Evolutionary conservation across 1,284 basidiomycete species (phyloP), one percentile per base, ranked within the genome.

Genomic region (Ustilago tritici): DNA sequence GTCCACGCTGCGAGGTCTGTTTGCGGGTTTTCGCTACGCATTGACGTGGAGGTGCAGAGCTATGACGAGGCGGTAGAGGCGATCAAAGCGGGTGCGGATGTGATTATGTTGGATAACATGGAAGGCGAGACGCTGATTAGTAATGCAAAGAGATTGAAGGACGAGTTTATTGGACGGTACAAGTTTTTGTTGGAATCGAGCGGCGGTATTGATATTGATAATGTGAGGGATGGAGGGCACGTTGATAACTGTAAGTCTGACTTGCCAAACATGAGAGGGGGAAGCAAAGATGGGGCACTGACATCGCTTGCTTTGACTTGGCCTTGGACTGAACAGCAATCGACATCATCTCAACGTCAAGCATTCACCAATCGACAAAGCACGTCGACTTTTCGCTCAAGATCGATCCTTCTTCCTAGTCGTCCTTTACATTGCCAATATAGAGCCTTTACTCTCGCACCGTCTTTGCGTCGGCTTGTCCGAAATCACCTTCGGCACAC

Each of bases 11-110:
- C 95, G 12, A 92, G 95, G 36, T 88, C 91, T 73, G 95, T 95
- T 32, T 95, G 94, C 19, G 96, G 97, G 28, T 99, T 99, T 88
- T 93, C 92, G 68, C 88, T 96, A 55, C 90, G 94, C 36, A 92
- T 99, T 60, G 96, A 99, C 76, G 95, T 99, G 41, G 97, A 99
- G 87, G 96, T 97, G 40, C 90, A 92, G 66, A 91, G 92, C 23
- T 92, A 95, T 87, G 91, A 89, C 17, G 95, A 98, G 87, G 96
- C 95, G 7, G 91, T 95, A 79, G 95, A 99, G 88, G 96, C 96
- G 12, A 95, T 99, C 83, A 91, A 92, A 43, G 95, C 96, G 1
- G 96, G 96, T 4, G 96, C 95, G 34, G 95, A 99, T 87, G 92
- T 99, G 57, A 89, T 99, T 84, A 99, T 99, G 96, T 90, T 99